A percentile compares a stretch with the other conserved stretches of the same genome.
Evolutionary conservation across 805 yeast species (phyloP).

Genomic region (Yarrowia bubula): DNA sequence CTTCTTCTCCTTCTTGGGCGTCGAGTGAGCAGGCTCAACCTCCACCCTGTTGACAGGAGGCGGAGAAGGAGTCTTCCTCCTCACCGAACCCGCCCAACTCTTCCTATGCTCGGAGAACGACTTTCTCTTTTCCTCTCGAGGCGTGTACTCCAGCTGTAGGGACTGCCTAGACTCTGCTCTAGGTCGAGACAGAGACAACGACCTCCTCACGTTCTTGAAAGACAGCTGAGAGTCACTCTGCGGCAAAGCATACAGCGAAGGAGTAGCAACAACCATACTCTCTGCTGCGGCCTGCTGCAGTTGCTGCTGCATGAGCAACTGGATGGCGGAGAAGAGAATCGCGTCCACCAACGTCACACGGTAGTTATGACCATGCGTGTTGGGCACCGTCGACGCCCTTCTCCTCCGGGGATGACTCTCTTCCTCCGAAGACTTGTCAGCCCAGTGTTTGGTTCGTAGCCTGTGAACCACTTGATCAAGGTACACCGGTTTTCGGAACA

Average conservation of each 20-base stretch:
- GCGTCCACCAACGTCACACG: slow-evolving; percentile 23
- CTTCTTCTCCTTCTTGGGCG: neutral
- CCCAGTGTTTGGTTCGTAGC: slow-evolving; percentile 17
- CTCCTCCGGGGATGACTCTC: slow-evolving; percentile 3
- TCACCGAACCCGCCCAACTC: neutral
- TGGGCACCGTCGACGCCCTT: neutral
- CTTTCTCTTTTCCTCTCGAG: neutral
- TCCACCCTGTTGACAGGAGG: neutral
- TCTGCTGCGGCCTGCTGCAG: slow-evolving; percentile 29
- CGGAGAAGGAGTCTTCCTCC: neutral
- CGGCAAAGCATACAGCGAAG: slow-evolving; percentile 24
- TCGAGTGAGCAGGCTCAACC: neutral
- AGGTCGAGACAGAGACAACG: neutral
- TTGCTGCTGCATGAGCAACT: slow-evolving; percentile 23
- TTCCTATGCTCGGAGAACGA: slow-evolving; percentile 4
- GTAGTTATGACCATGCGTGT: neutral
- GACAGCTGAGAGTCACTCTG: slow-evolving; percentile 16
- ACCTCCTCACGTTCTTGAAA: slow-evolving; percentile 1
- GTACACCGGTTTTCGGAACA: slow-evolving; percentile 21
- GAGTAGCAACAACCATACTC: slow-evolving; percentile 32
- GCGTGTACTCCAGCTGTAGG: neutral
- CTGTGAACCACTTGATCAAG: slow-evolving; percentile 23
- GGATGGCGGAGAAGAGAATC: slow-evolving; percentile 22
- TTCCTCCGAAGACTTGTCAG: neutral
- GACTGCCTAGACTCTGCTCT: neutral